A percentile compares a stretch with the other conserved stretches of the same genome.
Conservation (phyloP, 495 filamentous ascomycete species). For the Aspergillus mulundensis region DNA sequence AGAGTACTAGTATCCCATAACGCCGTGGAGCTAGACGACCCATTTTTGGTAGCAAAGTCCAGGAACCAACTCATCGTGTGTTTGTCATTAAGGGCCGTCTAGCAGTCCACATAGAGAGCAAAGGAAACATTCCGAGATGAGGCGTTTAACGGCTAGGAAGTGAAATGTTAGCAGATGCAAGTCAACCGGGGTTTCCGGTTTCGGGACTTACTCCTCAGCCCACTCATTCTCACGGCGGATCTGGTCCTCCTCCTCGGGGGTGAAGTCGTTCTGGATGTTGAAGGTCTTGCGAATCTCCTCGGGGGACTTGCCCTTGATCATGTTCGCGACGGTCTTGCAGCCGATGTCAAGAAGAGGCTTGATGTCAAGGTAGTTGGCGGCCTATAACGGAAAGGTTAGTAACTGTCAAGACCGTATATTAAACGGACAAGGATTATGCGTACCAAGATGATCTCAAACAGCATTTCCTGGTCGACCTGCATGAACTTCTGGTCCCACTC, state of each 20-base stretch:
- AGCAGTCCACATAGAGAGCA: slow-evolving; percentile 8
- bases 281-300: slow-evolving; percentile 75
- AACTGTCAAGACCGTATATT: not conserved
- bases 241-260: slow-evolving; percentile 69
- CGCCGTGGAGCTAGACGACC: slow-evolving; percentile 16
- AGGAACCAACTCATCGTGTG: slow-evolving; percentile 1
- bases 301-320: slow-evolving; percentile 71
- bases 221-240: slow-evolving; percentile 70
- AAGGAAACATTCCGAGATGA: slow-evolving; percentile 4
- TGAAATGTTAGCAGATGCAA: slow-evolving; percentile 15
- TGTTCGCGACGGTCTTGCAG: slow-evolving; percentile 68
- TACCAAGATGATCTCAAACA: slow-evolving; percentile 98
- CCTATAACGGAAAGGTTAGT: slow-evolving; percentile 30
- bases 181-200: not conserved
- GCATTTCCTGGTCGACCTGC: slow-evolving; percentile 99
- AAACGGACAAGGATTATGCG: slow-evolving; percentile 28
- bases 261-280: slow-evolving; percentile 73
- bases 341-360: slow-evolving; percentile 63
- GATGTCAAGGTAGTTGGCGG: slow-evolving; percentile 72
- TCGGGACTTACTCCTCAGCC: slow-evolving; percentile 59
- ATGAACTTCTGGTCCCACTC: slow-evolving; percentile 99
- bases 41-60: not conserved
- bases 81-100: slow-evolving; percentile 3
- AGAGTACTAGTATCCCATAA: slow-evolving; percentile 13
- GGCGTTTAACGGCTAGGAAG: slow-evolving; percentile 32